Conservation (phyloP, 768 basidiomycete genomes). For the Mycena epipterygia region DNA sequence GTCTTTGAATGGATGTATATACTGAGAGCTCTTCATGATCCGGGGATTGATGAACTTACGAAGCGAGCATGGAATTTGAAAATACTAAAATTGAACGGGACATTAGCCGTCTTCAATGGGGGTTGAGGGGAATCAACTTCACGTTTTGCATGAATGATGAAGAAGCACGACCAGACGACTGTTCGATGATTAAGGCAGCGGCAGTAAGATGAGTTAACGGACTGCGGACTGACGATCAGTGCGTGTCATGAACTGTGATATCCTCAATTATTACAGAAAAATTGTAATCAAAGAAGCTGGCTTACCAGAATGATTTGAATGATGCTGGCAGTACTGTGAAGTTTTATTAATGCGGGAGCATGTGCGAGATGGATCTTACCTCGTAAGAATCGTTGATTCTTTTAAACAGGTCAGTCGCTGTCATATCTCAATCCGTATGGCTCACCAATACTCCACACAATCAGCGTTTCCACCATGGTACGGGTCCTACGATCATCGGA, state of each 20-base stretch:
- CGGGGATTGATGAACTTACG: neutral
- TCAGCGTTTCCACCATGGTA: constrained; percentile 5
- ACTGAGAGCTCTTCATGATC: neutral
- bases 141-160: constrained; percentile 13
- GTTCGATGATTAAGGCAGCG: neutral
- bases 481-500: neutral
- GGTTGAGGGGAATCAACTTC: too few relatives aligned
- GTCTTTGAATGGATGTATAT: neutral
- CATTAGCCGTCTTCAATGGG: too few relatives aligned
- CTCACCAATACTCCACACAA: constrained; percentile 5
- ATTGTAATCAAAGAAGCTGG: neutral
- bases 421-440: neutral
- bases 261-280: neutral
- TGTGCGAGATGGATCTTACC: neutral
- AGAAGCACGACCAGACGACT: constrained; percentile 6
- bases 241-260: constrained; percentile 18
- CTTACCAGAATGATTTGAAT: constrained; percentile 19
- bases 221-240: neutral
- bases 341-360: neutral
- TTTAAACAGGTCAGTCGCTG: neutral
- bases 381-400: constrained; percentile 3
- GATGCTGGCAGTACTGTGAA: neutral
- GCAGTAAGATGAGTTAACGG: neutral
- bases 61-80: constrained; percentile 23
- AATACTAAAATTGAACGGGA: neutral